A percentile compares a stretch with the other conserved stretches of the same genome.
These are phyloP conservation scores for Thalassiosira ordinaria DNA, from an alignment of 352 stramenopile genomes.

Conservation along the genomic window DNA sequence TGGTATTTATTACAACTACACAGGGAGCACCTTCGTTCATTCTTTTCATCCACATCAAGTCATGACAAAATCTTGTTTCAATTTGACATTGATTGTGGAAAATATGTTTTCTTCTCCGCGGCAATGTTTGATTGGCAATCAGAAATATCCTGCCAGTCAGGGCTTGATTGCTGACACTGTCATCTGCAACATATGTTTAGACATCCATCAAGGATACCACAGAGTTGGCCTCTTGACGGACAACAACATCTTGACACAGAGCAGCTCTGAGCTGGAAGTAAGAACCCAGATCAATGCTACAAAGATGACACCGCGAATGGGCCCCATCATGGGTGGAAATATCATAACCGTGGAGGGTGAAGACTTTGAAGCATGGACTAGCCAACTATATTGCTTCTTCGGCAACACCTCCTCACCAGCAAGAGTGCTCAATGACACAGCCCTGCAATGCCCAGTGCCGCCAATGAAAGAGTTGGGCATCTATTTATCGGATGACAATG, in stretches of 20 bases:
- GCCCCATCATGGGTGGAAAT: conserved; percentile 7
- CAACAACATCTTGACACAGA: background rate
- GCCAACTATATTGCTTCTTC: conserved; percentile 26
- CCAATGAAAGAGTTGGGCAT: background rate
- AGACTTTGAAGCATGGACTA: conserved; percentile 15
- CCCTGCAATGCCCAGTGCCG: conserved; percentile 12
- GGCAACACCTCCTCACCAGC: background rate
- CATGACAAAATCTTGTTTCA: conserved; percentile 29
- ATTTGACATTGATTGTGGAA: conserved; percentile 24
- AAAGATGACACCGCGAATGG: conserved; percentile 16
- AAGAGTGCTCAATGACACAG: conserved; percentile 18
- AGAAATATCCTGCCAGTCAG: background rate
- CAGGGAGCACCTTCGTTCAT: conserved; percentile 17
- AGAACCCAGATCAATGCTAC: background rate
- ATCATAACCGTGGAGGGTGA: conserved; percentile 17
- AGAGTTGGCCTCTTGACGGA: conserved; percentile 16
- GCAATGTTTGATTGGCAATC: conserved; percentile 19
- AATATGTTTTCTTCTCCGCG: conserved; percentile 4
- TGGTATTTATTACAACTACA: conserved; percentile 21
- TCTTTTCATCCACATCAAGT: conserved; percentile 13
- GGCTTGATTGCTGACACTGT: conserved; percentile 9
- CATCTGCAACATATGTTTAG: conserved; percentile 24
- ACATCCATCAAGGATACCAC: conserved; percentile 10
- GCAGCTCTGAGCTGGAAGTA: background rate
- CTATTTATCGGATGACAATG: background rate